These are phyloP conservation scores for Beauveria asiatica DNA, from an alignment of 2,329 filamentous ascomycete species.

Conservation along the genomic window DNA sequence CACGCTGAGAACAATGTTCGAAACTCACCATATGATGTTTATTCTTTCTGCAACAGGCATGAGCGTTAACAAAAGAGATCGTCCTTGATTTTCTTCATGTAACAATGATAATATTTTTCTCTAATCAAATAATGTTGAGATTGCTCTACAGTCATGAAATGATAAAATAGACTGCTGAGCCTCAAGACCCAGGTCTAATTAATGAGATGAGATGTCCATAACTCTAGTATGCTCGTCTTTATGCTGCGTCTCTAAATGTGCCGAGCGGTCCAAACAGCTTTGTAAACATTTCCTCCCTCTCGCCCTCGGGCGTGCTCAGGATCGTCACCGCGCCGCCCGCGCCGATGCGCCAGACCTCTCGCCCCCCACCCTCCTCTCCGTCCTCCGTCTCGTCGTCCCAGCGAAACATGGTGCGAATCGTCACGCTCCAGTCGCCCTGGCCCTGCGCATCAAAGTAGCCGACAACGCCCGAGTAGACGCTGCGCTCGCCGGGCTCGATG, in stretches of 20 bases:
- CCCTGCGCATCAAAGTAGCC: slow-evolving; percentile 86
- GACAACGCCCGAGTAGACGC: slow-evolving; percentile 80
- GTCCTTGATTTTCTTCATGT: slow-evolving; percentile 1
- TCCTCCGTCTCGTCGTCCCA: slow-evolving; percentile 52
- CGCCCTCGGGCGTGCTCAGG: slow-evolving; percentile 68
- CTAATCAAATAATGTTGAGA: slow-evolving; percentile 1
- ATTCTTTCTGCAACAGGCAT: background rate
- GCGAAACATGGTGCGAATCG: slow-evolving; percentile 73
- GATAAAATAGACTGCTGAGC: background rate
- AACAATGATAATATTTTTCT: background rate
- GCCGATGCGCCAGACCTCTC: slow-evolving; percentile 70
- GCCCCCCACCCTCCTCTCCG: slow-evolving; percentile 20
- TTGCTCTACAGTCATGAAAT: background rate
- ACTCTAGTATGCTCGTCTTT: background rate
- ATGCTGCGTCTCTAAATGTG: slow-evolving; percentile 34
- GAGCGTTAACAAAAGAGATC: slow-evolving; percentile 6
- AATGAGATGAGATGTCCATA: background rate
- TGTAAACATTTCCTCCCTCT: slow-evolving; percentile 85
- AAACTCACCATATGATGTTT: background rate
- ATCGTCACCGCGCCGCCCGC: slow-evolving; percentile 87
- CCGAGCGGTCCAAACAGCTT: slow-evolving; percentile 56
- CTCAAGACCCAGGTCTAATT: background rate
- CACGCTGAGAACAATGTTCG: background rate
- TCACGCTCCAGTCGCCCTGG: slow-evolving; percentile 81
- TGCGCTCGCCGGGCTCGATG: slow-evolving; percentile 58